Evolutionary conservation across 805 yeast genomes (phyloP).

Genomic region (Yamadazyma philogaea): DNA sequence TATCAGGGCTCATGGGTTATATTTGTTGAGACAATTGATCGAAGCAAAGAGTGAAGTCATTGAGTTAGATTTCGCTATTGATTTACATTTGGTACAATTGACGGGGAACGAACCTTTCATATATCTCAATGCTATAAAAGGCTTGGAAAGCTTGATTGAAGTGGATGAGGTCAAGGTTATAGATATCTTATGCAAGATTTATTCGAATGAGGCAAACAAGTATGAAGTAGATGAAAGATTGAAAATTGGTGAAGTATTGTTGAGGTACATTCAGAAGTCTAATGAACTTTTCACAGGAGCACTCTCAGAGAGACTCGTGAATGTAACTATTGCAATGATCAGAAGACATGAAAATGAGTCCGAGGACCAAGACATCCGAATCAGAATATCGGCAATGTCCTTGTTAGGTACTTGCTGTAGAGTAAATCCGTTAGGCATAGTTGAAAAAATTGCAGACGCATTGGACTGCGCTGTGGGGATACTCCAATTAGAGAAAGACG

Average conservation of each 20-base stretch:
- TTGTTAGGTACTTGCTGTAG: slow-evolving; percentile 71
- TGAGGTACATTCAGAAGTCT: slow-evolving; percentile 51
- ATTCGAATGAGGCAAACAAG: slow-evolving; percentile 23
- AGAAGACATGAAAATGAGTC: slow-evolving; percentile 21
- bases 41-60: slow-evolving; percentile 50
- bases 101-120: slow-evolving; percentile 83
- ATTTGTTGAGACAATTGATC: slow-evolving; percentile 55
- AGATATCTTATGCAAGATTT: slow-evolving; percentile 36
- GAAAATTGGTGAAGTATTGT: slow-evolving; percentile 77
- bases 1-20: slow-evolving; percentile 81
- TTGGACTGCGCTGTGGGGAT: slow-evolving; percentile 79
- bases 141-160: slow-evolving; percentile 60
- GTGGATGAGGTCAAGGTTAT: slow-evolving; percentile 37
- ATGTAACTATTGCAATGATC: slow-evolving; percentile 41
- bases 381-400: slow-evolving; percentile 86
- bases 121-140: slow-evolving; percentile 80
- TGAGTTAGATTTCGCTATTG: slow-evolving; percentile 51
- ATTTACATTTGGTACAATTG: slow-evolving; percentile 61
- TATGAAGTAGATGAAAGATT: slow-evolving; percentile 62
- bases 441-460: slow-evolving; percentile 48
- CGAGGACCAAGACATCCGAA: slow-evolving; percentile 48
- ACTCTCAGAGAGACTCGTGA: slow-evolving; percentile 41
- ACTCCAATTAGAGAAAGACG: slow-evolving; percentile 51
- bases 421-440: slow-evolving; percentile 53
- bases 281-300: slow-evolving; percentile 49